Evolutionary conservation across 2,329 filamentous ascomycete species (phyloP).

Genomic region (Aureobasidium sp.): DNA sequence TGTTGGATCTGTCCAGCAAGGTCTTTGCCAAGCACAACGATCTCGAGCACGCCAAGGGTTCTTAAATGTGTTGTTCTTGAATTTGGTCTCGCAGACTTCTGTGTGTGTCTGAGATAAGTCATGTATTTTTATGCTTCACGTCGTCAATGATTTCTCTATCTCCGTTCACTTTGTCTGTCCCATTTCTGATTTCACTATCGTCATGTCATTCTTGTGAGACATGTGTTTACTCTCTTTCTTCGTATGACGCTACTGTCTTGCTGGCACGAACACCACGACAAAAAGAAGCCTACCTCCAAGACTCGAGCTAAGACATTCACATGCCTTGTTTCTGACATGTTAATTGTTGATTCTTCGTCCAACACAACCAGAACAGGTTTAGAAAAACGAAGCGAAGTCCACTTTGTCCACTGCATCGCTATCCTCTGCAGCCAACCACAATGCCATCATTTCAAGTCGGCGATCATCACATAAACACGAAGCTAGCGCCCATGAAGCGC

Average conservation of each 20-base stretch:
- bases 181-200: too few species aligned
- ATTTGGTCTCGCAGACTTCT: background rate
- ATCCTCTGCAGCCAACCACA: too few species aligned
- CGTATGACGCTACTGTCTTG: background rate
- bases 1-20: conserved; percentile 21
- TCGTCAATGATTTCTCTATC: background rate
- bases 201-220: background rate
- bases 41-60: background rate
- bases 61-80: background rate
- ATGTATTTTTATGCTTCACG: background rate
- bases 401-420: too few species aligned
- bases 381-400: too few species aligned
- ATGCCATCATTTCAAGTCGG: background rate
- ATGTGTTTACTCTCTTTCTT: background rate
- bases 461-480: background rate
- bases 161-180: background rate
- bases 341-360: background rate
- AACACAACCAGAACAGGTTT: too few species aligned
- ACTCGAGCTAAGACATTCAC: background rate
- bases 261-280: background rate
- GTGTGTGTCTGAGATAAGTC: background rate
- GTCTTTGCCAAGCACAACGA: conserved; percentile 18
- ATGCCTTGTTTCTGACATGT: background rate
- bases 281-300: background rate
- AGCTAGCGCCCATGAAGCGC: background rate